Evolutionary conservation across 176 grass and related monocot genomes (phyloP).

Genomic region (Alloteropsis semialata): DNA sequence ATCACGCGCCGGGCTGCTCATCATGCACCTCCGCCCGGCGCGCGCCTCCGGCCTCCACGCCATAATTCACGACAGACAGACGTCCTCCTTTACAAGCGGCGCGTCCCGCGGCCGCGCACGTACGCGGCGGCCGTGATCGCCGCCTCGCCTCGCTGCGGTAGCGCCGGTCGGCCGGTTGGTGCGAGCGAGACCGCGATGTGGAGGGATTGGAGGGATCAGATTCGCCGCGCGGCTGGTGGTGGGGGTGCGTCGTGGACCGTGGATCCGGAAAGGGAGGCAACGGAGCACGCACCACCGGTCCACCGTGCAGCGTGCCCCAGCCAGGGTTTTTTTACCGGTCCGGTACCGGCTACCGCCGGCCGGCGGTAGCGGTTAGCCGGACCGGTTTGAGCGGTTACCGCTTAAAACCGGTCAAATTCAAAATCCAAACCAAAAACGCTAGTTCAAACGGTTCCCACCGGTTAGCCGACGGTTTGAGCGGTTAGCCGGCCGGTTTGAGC

Average conservation of each 20-base stretch:
- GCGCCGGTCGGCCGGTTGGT: not conserved
- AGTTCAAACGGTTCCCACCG: no score
- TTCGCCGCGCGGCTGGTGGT: not conserved
- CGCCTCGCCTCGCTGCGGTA: conserved; percentile 3
- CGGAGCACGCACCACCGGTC: not conserved
- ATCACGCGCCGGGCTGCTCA: not conserved
- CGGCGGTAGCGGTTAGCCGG: no score
- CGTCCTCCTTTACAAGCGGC: conserved; percentile 37
- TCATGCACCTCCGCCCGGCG: conserved; percentile 27
- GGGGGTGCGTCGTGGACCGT: not conserved
- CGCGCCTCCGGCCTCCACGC: not conserved
- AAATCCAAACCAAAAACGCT: no score
- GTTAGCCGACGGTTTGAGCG: no score
- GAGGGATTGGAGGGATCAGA: not conserved
- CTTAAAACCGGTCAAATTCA: no score
- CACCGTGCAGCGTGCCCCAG: no score
- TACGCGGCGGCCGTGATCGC: not conserved
- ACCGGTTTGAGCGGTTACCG: no score
- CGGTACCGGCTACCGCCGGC: no score
- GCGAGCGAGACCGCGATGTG: not conserved
- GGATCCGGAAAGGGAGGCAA: not conserved
- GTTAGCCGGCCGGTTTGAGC: no score
- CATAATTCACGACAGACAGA: not conserved
- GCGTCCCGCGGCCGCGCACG: conserved; percentile 18
- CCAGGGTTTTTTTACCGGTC: no score